Evolutionary conservation across 805 yeast species (phyloP), one percentile per base, ranked within the genome.

Genomic region (Hanseniaspora vineae): DNA sequence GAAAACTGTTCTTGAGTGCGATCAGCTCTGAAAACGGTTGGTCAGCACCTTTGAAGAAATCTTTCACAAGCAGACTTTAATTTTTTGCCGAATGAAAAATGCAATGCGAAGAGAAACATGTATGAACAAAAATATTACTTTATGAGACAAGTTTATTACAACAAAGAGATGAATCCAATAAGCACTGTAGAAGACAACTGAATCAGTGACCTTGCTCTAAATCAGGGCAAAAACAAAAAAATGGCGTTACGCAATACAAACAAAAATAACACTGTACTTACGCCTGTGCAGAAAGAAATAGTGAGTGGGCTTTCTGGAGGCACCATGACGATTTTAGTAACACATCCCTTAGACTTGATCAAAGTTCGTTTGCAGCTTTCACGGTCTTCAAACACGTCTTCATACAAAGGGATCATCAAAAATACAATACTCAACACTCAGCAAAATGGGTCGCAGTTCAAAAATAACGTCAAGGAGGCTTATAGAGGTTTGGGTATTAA

Each of bases 311-410:
- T 89, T 6, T 59, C 78, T 1, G 95, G 96, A 0, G 98, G 98
- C 0, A 73, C 80, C 37, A 62, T 77, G 12, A 81, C 96, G 6
- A 89, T 97, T 1, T 54, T 84, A 1, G 68, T 82, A 1, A 81
- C 90, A 31, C 98, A 92, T 60, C 98, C 98, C 1, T 65, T 92
- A 43, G 98, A 92, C 62, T 69, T 92, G 46, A 66, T 89, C 50
- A 92, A 92, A 64, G 73, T 87, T 8, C 68, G 97, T 48, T 67
- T 92, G 42, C 98, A 92, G 61, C 70, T 89, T 33, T 77, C 72
- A 52, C 55, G 62, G 13, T 54, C 61, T 4, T n/a, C 14, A 33
- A 12, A 33, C 15, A 33, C 37, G 37, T 33, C 52, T 62, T 2
- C 71, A 59, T 56, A 52, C 46, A 39, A 53, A 54, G 51, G 59